Evolutionary conservation across 2,329 filamentous ascomycete species (phyloP), one percentile per base, ranked within the genome.

Genomic region (Sarocladium kiliense): DNA sequence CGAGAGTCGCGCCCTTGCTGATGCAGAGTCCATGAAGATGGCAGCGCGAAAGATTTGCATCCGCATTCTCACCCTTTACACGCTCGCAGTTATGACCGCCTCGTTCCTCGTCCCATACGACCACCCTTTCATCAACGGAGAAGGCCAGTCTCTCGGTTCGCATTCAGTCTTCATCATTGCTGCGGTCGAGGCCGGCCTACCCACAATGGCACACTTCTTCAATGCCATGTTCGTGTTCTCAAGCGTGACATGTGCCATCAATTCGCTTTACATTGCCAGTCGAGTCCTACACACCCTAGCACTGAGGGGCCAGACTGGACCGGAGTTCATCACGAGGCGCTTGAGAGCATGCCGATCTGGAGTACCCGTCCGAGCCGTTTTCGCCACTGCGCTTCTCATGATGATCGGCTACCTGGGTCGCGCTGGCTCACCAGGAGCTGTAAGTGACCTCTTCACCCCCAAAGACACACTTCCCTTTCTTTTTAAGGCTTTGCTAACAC

Each of bases 11-110:
- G 60, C 66, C 2, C 64, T 72, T 3, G 59, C 67, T 10, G 63
- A 71, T 44, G 64, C 69, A 0, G 71, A 73, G 55, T 68, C 64
- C 55, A 72, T 73, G 65, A 73, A 73, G 56, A 71, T 73, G 68
- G 70, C 66, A 2, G 66, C 69, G 14, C 62, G 71, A 39, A 73
- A 73, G 54, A 70, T 72, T 55, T 66, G 65, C 55, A 63, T 73
- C 12, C 68, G 71, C 54, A 65, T 72, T 36, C 62, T 72, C 45
- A 63, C 56, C n/a, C 55, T 61, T 18, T 66, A 64, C 55, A 47
- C 58, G 6, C 57, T 68, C 19, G 59, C 64, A 10, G 58, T 68
- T n/a, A 37, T 64, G 25, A 64, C 63, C 0, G 58, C 61, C 3
- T 60, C 62, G 3, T 74, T 71, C 19, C 63, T 71, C 19, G 70